A percentile compares a stretch with the other conserved stretches of the same genome.
Conservation (phyloP, 768 basidiomycete genomes). For the Boletus patriciae region DNA sequence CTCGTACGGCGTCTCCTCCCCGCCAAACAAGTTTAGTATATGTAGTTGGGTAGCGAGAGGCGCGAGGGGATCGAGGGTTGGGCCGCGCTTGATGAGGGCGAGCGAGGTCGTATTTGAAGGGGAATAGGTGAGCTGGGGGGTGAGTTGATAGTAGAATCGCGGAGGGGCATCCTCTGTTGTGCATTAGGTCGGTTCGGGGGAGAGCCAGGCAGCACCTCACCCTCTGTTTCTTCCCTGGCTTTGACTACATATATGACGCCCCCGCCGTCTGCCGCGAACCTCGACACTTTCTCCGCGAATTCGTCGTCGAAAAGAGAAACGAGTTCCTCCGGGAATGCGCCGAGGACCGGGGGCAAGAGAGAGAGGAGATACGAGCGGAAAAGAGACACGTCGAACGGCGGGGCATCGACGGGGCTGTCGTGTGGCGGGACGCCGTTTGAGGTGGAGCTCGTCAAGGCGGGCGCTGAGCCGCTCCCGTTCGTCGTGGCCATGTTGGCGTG, state of each 20-base stretch:
- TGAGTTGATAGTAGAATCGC: constrained; percentile 66
- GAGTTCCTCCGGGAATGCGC: constrained; percentile 64
- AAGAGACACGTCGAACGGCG: constrained; percentile 62
- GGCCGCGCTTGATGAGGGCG: constrained; percentile 91
- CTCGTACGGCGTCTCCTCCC: constrained; percentile 91
- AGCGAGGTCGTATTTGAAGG: constrained; percentile 80
- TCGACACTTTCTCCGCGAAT: constrained; percentile 72
- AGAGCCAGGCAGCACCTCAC: constrained; percentile 39
- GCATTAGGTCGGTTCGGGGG: constrained; percentile 7
- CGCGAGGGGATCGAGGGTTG: constrained; percentile 73
- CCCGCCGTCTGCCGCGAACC: constrained; percentile 74
- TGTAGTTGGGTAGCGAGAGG: constrained; percentile 87
- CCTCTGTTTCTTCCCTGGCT: constrained; percentile 70
- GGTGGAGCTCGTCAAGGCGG: constrained; percentile 30
- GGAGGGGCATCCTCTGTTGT: constrained; percentile 61
- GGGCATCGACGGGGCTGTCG: constrained; percentile 38
- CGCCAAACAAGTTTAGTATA: constrained; percentile 87
- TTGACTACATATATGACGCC: constrained; percentile 84
- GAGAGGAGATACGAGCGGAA: constrained; percentile 71
- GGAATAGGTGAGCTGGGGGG: constrained; percentile 76
- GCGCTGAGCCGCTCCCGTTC: constrained; percentile 24
- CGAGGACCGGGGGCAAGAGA: constrained; percentile 80
- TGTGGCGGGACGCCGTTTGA: constrained; percentile 30
- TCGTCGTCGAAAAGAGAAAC: constrained; percentile 67
- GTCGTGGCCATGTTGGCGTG: constrained; percentile 21